Evolutionary conservation across 257 asterid species (phyloP).

Genomic region (Leptodermis oblonga): DNA sequence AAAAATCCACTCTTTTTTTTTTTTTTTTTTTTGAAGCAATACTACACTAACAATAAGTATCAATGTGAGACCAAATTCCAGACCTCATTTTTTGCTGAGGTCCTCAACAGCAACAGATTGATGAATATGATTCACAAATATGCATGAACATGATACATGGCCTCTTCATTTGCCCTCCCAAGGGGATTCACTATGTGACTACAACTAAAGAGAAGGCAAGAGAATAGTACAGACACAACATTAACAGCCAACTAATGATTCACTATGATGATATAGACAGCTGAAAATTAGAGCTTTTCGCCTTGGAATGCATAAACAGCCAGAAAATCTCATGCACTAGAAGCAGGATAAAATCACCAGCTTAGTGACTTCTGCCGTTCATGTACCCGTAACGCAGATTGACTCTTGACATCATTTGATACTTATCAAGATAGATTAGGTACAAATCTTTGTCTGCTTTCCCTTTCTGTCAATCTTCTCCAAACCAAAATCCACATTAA

Average conservation of each 20-base stretch:
- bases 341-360: not conserved
- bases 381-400: not conserved
- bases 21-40: too few relatives aligned
- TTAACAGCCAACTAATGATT: not conserved
- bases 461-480: slow-evolving; percentile 55
- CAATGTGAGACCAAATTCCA: too few relatives aligned
- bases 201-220: not conserved
- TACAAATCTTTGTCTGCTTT: slow-evolving; percentile 27
- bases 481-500: slow-evolving; percentile 32
- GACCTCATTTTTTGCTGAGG: too few relatives aligned
- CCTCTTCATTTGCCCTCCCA: not conserved
- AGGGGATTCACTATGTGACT: not conserved
- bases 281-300: not conserved
- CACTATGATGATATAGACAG: not conserved
- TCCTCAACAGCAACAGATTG: too few relatives aligned
- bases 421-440: not conserved
- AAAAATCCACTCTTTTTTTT: too few relatives aligned
- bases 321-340: not conserved
- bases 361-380: not conserved
- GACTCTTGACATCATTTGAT: not conserved
- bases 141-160: not conserved
- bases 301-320: not conserved
- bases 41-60: too few relatives aligned
- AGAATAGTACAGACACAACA: not conserved
- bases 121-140: not conserved